Conservation (phyloP, 495 filamentous ascomycete genomes). For the Neurospora sp. region DNA sequence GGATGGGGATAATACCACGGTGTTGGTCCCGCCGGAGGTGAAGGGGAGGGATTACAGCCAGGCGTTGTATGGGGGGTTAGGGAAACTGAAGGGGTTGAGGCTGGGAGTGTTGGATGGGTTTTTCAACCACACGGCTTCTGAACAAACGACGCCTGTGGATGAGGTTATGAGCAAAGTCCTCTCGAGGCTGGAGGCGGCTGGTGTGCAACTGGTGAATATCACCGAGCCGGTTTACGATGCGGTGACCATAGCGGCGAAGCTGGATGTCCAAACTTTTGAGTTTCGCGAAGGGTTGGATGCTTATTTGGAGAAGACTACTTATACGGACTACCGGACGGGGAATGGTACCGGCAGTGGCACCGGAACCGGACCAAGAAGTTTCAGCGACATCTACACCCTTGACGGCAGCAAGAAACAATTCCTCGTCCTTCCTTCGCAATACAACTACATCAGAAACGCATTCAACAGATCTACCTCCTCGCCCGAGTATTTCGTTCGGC, state of each 20-base stretch:
- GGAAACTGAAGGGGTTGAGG: constrained; percentile 31
- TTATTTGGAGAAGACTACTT: constrained; percentile 24
- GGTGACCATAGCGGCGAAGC: constrained; percentile 26
- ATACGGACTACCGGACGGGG: neutral
- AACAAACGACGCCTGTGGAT: constrained; percentile 22
- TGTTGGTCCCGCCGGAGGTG: constrained; percentile 23
- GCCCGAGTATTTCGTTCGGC: constrained; percentile 30
- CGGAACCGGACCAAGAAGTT: constrained; percentile 19
- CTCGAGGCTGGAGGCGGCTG: constrained; percentile 22
- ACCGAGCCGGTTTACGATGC: constrained; percentile 43
- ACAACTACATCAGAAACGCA: constrained; percentile 39
- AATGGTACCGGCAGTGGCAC: constrained; percentile 1
- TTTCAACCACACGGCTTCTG: constrained; percentile 27
- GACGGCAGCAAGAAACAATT: constrained; percentile 15
- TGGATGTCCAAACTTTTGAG: constrained; percentile 51
- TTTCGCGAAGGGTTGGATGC: constrained; percentile 39
- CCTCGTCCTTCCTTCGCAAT: constrained; percentile 47
- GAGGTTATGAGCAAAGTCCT: constrained; percentile 30
- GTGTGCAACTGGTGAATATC: constrained; percentile 33
- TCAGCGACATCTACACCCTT: constrained; percentile 34
- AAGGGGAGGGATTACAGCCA: constrained; percentile 31
- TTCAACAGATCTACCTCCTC: constrained; percentile 37
- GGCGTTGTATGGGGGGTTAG: constrained; percentile 16
- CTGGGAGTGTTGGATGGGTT: constrained; percentile 41
- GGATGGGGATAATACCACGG: constrained; percentile 33